Evolutionary conservation across 768 basidiomycete species (phyloP).

Genomic region (Pleurotus tuber-regium): DNA sequence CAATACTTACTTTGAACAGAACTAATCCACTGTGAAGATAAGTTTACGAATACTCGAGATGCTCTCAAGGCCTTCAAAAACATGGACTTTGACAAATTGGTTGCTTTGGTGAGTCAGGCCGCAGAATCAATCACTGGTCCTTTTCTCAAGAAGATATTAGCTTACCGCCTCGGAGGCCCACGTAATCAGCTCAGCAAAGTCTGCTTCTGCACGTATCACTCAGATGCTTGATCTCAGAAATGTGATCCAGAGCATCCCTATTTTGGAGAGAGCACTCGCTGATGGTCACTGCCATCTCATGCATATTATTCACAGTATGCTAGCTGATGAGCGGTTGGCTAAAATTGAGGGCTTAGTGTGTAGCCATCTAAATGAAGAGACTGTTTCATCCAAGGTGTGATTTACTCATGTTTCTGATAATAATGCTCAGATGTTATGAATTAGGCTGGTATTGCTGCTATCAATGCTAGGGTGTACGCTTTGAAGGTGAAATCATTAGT

Average conservation of each 20-base stretch:
- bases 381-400: slow-evolving; percentile 56
- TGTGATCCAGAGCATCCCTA: slow-evolving; percentile 64
- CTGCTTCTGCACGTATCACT: slow-evolving; percentile 64
- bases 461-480: slow-evolving; percentile 86
- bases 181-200: slow-evolving; percentile 51
- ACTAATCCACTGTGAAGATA: slow-evolving; percentile 72
- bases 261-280: slow-evolving; percentile 58
- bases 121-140: too few relatives aligned
- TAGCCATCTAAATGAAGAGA: slow-evolving; percentile 72
- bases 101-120: slow-evolving; percentile 63
- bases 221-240: slow-evolving; percentile 81
- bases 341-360: slow-evolving; percentile 60
- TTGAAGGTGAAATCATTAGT: slow-evolving; percentile 51
- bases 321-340: slow-evolving; percentile 69
- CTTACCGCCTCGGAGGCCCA: slow-evolving; percentile 64
- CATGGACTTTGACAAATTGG: slow-evolving; percentile 87
- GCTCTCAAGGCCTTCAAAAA: slow-evolving; percentile 72
- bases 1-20: slow-evolving; percentile 41
- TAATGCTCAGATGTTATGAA: neutral
- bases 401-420: neutral
- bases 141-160: slow-evolving; percentile 24
- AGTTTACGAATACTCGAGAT: slow-evolving; percentile 63
- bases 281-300: slow-evolving; percentile 61
- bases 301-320: slow-evolving; percentile 60
- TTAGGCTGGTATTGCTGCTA: slow-evolving; percentile 68